Conservation (phyloP, 1,284 basidiomycete genomes). For the Cutaneotrichosporon arboriforme region DNA sequence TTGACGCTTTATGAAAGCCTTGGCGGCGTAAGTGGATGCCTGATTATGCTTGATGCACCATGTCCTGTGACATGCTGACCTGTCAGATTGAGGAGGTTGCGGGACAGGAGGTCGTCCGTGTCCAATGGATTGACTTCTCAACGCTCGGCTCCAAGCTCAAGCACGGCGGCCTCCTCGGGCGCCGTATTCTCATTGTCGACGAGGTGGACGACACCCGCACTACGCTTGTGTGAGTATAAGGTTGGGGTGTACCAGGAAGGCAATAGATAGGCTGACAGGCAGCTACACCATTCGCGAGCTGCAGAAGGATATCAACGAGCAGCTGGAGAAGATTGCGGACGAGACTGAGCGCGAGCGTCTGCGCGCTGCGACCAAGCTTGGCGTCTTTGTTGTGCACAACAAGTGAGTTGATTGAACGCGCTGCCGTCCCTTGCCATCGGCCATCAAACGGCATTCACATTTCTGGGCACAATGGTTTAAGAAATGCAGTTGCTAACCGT, state of each 20-base stretch:
- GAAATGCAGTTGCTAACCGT: not conserved
- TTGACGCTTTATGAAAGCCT: conserved; percentile 85
- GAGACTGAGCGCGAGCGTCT: conserved; percentile 65
- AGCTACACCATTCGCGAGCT: conserved; percentile 85
- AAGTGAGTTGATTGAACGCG: conserved; percentile 51
- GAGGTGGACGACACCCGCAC: conserved; percentile 92
- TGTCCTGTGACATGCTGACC: not conserved
- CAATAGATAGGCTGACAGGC: too few species aligned
- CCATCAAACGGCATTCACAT: too few species aligned
- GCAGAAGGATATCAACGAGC: conserved; percentile 73
- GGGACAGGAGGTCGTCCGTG: conserved; percentile 77
- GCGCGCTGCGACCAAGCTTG: conserved; percentile 65
- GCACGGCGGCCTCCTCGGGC: conserved; percentile 61
- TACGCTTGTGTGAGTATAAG: conserved; percentile 63
- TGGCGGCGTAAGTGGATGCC: conserved; percentile 52
- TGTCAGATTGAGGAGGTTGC: conserved; percentile 62
- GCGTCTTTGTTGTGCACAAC: conserved; percentile 91
- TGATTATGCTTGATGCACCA: not conserved
- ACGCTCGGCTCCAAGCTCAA: conserved; percentile 49
- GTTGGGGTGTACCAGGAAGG: too few species aligned
- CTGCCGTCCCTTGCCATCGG: not conserved
- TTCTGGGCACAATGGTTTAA: too few species aligned
- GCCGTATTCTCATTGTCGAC: conserved; percentile 77
- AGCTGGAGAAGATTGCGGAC: conserved; percentile 57
- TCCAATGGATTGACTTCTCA: conserved; percentile 67